Conservation (phyloP, 257 asterid genomes). For the Petunia axillaris region DNA sequence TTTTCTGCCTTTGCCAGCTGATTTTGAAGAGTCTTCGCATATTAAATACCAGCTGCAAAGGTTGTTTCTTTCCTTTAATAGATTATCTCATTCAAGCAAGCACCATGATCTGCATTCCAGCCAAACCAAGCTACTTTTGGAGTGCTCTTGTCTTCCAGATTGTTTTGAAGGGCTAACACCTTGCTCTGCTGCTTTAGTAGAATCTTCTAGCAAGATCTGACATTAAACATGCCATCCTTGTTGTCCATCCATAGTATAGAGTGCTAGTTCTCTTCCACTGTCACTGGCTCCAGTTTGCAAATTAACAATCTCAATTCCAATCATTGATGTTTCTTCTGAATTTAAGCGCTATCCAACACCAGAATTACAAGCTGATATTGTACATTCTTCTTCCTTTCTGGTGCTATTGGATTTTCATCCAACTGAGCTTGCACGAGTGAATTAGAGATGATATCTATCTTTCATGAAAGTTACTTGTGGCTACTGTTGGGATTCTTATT, state of each 20-base stretch:
- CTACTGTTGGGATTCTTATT: background rate
- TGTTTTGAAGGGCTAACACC: background rate
- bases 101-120: background rate
- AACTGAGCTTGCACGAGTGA: background rate
- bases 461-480: background rate
- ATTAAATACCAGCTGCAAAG: background rate
- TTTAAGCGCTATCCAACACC: background rate
- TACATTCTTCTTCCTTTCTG: background rate
- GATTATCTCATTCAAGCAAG: constrained; percentile 13
- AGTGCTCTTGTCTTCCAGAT: background rate
- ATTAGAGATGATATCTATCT: background rate
- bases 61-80: background rate
- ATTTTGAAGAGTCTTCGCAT: background rate
- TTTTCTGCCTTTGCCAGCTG: background rate
- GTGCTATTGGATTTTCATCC: constrained; percentile 2
- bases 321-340: background rate
- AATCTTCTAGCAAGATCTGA: constrained; percentile 3
- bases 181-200: background rate
- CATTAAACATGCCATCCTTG: background rate
- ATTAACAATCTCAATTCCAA: background rate
- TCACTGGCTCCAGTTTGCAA: background rate
- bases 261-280: background rate
- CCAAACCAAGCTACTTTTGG: background rate
- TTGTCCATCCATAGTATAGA: background rate
- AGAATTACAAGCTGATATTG: constrained; percentile 9